Evolutionary conservation across 805 yeast species (phyloP).

Genomic region (Starmerella sirachaensis): DNA sequence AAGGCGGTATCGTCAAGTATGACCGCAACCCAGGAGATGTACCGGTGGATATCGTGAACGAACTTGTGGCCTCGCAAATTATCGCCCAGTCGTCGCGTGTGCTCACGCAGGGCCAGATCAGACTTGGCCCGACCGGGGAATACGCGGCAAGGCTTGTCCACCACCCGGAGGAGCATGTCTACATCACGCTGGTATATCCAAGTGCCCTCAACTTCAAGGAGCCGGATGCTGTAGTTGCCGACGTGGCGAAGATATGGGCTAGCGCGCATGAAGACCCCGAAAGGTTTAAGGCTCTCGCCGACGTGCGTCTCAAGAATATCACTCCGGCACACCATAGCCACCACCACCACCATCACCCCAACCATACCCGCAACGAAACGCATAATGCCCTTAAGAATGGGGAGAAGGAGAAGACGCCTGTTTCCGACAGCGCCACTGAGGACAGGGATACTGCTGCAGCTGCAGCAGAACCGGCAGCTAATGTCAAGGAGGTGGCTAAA

Average conservation of each 20-base stretch:
- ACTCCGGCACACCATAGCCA: too few species aligned
- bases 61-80: slow-evolving; percentile 39
- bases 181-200: slow-evolving; percentile 30
- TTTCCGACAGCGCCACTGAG: too few species aligned
- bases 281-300: slow-evolving; percentile 22
- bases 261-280: slow-evolving; percentile 19
- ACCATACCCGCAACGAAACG: too few species aligned
- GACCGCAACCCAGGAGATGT: slow-evolving; percentile 31
- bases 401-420: too few species aligned
- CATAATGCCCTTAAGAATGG: too few species aligned
- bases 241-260: slow-evolving; percentile 27
- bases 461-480: too few species aligned
- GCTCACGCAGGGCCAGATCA: slow-evolving; percentile 24
- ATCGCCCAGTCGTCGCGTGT: slow-evolving; percentile 27
- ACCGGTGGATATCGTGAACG: slow-evolving; percentile 34
- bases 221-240: slow-evolving; percentile 27
- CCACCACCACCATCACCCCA: too few species aligned
- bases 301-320: slow-evolving; percentile 23
- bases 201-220: slow-evolving; percentile 28
- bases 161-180: slow-evolving; percentile 35
- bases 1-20: slow-evolving; percentile 44
- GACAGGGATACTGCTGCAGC: too few species aligned
- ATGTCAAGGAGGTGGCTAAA: background rate
- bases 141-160: slow-evolving; percentile 38
- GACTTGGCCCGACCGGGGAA: slow-evolving; percentile 19